Evolutionary conservation across 345 rosid genomes (phyloP).

Genomic region (Schrenkiella parvula): DNA sequence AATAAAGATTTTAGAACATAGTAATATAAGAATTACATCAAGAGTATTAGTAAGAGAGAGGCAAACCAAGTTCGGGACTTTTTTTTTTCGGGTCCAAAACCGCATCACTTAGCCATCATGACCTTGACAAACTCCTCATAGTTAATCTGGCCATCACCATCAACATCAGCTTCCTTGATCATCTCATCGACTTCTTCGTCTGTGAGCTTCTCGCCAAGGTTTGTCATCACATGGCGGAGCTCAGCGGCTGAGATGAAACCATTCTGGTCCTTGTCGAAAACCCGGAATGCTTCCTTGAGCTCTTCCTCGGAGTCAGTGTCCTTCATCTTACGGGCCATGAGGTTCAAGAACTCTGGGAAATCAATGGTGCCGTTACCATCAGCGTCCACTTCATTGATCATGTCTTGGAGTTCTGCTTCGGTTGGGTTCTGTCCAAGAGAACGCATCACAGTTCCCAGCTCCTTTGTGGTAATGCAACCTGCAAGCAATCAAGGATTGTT

Average conservation of each 20-base stretch:
- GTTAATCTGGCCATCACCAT: conserved; percentile 84
- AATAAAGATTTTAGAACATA: conserved; percentile 1
- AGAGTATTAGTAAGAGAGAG: neutral
- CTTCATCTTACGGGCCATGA: conserved; percentile 87
- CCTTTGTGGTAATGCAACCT: conserved; percentile 90
- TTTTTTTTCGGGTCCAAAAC: neutral
- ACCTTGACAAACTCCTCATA: conserved; percentile 83
- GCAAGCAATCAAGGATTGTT: neutral
- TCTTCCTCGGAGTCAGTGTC: conserved; percentile 89
- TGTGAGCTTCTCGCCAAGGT: conserved; percentile 79
- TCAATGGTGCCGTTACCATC: conserved; percentile 83
- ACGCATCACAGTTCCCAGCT: conserved; percentile 84
- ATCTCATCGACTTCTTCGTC: conserved; percentile 89
- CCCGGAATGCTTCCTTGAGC: conserved; percentile 83
- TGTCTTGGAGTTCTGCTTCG: conserved; percentile 83
- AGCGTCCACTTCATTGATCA: conserved; percentile 84
- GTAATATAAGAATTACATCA: conserved; percentile 27
- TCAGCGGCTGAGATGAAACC: conserved; percentile 90
- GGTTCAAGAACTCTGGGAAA: conserved; percentile 81
- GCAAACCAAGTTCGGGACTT: neutral
- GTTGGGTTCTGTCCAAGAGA: conserved; percentile 85
- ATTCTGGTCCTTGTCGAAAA: conserved; percentile 84
- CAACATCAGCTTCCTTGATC: conserved; percentile 85
- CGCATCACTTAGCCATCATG: conserved; percentile 77
- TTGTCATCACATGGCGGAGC: conserved; percentile 85